Base-by-base conservation (phyloP, 2,329 filamentous ascomycete genomes). In the Phaeosphaeriaceae sp. region DNA sequence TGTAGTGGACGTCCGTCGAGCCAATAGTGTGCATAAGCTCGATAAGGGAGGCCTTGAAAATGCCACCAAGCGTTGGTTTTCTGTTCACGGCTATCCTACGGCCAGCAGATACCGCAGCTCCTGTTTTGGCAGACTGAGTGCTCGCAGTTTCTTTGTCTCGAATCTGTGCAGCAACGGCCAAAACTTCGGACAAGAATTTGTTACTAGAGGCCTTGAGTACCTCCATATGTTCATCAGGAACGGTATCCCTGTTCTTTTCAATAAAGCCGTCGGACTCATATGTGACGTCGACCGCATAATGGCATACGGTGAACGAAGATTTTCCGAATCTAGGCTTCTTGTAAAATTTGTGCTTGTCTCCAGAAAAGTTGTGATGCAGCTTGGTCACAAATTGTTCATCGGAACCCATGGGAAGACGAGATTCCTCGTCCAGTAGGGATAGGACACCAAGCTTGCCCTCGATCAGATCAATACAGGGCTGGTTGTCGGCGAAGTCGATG, bases 181-280 rank as follows among this genome's bases (percentile, higher is more conserved):
- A 77, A 6, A 99, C 91, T 48, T 91, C 84, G 36, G 83, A 85
- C 47, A 99, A 80, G 80, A 99, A 99, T 40, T 79, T 78, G 75
- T 97, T 99, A 26, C 84, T 87, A 1, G 92, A 95, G 42, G 87
- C 86, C 62, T 86, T 88, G 58, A 99, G 82, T 30, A 99, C 88
- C 50, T 94, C 92, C 87, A 99, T 90, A 71, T 97, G 94, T 77
- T 99, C 94, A 70, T 99, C 94, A 5, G 94, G 94, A 38, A 99
- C 94, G 16, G 95, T 99, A 74, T 99, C 94, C 74, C 94, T 87
- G 76, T 99, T 99, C 83, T 99, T 99, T 75, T 99, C 95, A 67
- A 99, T 97, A 77, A 99, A 99, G 38, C 94, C 94, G 64, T 99
- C 94, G 1, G 93, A 97, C 75, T 99, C 94, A 72, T 99, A 99